phyloP scores from a whole-genome alignment of 345 rosid species.

The Diplotaxis tenuifolia region DNA sequence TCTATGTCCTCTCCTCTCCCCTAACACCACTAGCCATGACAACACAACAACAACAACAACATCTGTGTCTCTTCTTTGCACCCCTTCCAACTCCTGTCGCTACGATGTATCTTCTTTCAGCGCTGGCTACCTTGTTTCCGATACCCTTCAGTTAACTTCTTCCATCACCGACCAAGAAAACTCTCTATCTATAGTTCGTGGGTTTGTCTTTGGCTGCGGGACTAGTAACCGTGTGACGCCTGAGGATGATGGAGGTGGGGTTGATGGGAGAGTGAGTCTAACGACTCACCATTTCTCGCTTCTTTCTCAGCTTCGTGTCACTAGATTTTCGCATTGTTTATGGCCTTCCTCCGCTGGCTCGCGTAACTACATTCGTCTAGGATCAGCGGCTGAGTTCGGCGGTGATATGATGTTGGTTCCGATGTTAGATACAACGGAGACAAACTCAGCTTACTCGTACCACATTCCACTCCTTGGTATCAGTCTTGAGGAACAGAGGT shows the following conservation, averaged over 20 bases:
- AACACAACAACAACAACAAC: constrained; percentile 13
- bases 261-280: constrained; percentile 35
- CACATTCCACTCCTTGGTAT: constrained; percentile 24
- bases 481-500: constrained; percentile 24
- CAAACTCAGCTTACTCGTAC: constrained; percentile 28
- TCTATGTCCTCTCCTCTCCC: constrained; percentile 18
- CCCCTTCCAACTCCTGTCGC: constrained; percentile 24
- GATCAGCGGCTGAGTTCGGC: constrained; percentile 27
- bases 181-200: constrained; percentile 27
- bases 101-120: constrained; percentile 26
- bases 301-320: constrained; percentile 31
- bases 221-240: constrained; percentile 14
- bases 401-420: constrained; percentile 30
- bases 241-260: constrained; percentile 16
- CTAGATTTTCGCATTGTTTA: constrained; percentile 33
- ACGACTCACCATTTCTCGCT: constrained; percentile 34
- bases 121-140: constrained; percentile 35
- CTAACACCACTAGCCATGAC: not conserved
- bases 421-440: constrained; percentile 22
- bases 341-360: constrained; percentile 34
- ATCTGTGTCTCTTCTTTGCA: constrained; percentile 29
- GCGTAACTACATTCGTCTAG: constrained; percentile 33
- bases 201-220: constrained; percentile 40
- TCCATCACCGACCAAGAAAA: constrained; percentile 39
- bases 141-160: constrained; percentile 34